Conservation (phyloP, 306 rosid genomes). For the Castanopsis chinensis region DNA sequence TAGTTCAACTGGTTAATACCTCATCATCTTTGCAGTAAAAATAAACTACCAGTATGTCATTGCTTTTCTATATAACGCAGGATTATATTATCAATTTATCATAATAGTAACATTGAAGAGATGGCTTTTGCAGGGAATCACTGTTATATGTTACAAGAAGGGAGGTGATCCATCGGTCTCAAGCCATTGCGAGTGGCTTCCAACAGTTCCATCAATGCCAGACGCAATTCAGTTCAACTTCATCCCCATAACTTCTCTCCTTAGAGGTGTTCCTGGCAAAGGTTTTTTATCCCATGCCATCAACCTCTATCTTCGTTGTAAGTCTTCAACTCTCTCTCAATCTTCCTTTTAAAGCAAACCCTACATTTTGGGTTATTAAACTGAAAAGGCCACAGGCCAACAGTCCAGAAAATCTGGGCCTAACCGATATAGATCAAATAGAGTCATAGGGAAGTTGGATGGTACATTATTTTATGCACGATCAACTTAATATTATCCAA, state of each 20-base stretch:
- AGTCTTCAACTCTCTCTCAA: conserved; percentile 15
- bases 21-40: no score
- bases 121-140: conserved; percentile 61
- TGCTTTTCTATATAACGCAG: neutral
- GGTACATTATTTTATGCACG: no score
- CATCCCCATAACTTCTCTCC: conserved; percentile 88
- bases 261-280: conserved; percentile 68
- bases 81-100: no score
- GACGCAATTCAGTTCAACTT: conserved; percentile 64
- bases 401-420: neutral
- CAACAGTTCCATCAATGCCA: conserved; percentile 57
- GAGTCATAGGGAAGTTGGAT: neutral
- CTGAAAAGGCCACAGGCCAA: neutral
- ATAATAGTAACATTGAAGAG: neutral
- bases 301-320: conserved; percentile 91
- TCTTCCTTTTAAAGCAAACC: neutral
- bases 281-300: conserved; percentile 90
- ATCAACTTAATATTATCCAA: no score
- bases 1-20: no score
- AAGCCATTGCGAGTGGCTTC: conserved; percentile 84
- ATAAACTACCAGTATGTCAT: no score
- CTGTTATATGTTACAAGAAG: conserved; percentile 63
- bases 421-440: neutral
- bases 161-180: conserved; percentile 66
- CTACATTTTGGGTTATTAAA: neutral